Conservation (phyloP, 2,329 filamentous ascomycete genomes). For the Paraphoma sp. region DNA sequence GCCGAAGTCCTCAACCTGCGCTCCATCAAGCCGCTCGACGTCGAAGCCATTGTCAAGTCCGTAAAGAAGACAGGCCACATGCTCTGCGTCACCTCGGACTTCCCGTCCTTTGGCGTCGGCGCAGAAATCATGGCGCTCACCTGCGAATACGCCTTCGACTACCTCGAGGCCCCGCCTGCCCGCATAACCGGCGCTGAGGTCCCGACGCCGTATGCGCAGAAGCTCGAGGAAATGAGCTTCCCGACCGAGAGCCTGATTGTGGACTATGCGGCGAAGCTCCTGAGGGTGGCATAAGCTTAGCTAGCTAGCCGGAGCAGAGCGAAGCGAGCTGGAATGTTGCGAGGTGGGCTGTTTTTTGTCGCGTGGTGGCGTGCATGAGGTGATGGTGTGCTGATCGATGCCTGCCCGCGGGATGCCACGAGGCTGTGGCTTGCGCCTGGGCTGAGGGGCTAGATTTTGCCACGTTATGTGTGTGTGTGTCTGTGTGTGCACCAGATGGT, state of each 20-base stretch:
- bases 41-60: constrained; percentile 93
- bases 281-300: constrained; percentile 67
- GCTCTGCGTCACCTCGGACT: constrained; percentile 91
- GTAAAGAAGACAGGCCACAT: constrained; percentile 98
- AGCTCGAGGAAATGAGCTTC: constrained; percentile 95
- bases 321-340: background rate
- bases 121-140: constrained; percentile 92
- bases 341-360: background rate
- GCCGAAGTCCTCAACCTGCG: constrained; percentile 98
- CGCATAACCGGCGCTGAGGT: constrained; percentile 97
- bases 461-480: background rate
- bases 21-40: constrained; percentile 94
- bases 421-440: background rate
- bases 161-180: constrained; percentile 91
- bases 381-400: background rate
- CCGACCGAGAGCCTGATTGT: constrained; percentile 88
- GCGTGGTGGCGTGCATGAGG: background rate
- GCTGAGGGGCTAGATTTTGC: background rate
- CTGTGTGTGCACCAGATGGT: too few species aligned
- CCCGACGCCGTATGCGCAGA: constrained; percentile 91
- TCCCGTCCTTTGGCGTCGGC: constrained; percentile 91
- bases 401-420: background rate
- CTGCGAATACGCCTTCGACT: constrained; percentile 99
- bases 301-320: background rate
- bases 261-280: constrained; percentile 85